Base-by-base conservation (phyloP, 192 early-diverging fungal species). In the Lunasporangiospora selenospora region DNA sequence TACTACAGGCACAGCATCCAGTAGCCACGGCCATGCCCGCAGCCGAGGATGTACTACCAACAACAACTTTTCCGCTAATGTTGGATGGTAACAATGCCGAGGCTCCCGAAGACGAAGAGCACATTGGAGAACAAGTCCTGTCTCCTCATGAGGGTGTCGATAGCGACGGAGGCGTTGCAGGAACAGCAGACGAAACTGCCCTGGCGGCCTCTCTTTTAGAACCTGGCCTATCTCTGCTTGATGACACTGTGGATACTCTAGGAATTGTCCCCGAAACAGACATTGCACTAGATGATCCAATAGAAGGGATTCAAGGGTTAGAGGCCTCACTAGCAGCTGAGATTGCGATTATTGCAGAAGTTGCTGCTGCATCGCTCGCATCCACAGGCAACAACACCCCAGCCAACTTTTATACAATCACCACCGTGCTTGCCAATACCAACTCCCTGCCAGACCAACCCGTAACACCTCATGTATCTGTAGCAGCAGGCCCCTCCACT, bases 11-110 rank as follows among this genome's bases (percentile, higher is more conserved):
- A 36, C 32, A 58, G 23, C 65, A 60, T 19, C 59, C 47, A 3
- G 49, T 70, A 26, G 66, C 66, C 0, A 70, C 66, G 29, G 66
- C 66, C 30, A 70, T 70, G 66, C 66, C 66, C 6, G 34, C 55
- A 4, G 57, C 39, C 23, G 52, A 61, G n/a, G n/a, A 51, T 21
- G 37, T 33, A 19, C 12, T 48, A 12, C 16, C 31, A n/a, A n/a
- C n/a, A n/a, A n/a, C n/a, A n/a, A n/a, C n/a, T n/a, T n/a, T n/a
- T n/a, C n/a, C n/a, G n/a, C n/a, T n/a, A n/a, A n/a, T n/a, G n/a
- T n/a, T n/a, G n/a, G 39, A 13, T 40, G 39, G 12, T n/a, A 40
- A 40, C 12, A n/a, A 12, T n/a, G 39, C n/a, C 39, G 39, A 13
- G 12, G 39, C 39, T n/a, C 12, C 39, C n/a, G 39, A 40, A 40